Conservation (phyloP, 352 stramenopile genomes). For the Phytophthora sp. region DNA sequence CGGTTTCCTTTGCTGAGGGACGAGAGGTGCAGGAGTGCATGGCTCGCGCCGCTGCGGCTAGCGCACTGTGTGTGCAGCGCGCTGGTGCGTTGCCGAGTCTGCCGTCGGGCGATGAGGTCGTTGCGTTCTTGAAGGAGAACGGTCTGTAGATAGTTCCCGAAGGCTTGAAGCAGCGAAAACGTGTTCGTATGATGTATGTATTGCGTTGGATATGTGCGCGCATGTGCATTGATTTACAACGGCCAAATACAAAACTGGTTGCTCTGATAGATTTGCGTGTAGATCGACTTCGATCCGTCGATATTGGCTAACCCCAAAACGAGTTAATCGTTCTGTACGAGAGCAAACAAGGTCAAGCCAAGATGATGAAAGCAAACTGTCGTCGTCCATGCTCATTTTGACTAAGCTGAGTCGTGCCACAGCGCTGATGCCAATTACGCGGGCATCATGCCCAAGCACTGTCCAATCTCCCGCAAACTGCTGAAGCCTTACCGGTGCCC, state of each 20-base stretch:
- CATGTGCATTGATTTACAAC: neutral
- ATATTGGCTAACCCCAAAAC: too few relatives aligned
- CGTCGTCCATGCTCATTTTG: neutral
- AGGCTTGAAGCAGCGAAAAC: neutral
- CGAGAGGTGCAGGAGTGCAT: slow-evolving; percentile 58
- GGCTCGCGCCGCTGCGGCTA: slow-evolving; percentile 58
- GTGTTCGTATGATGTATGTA: slow-evolving; percentile 1
- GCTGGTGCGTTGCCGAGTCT: slow-evolving; percentile 74
- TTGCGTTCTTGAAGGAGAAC: slow-evolving; percentile 39
- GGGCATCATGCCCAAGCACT: neutral
- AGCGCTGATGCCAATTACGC: too few relatives aligned
- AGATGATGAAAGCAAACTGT: too few relatives aligned
- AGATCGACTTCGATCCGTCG: too few relatives aligned
- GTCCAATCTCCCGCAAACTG: neutral
- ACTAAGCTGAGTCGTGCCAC: too few relatives aligned
- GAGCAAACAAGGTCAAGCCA: too few relatives aligned
- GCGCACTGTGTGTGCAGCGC: slow-evolving; percentile 70
- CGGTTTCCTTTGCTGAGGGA: slow-evolving; percentile 58
- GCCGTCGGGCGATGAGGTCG: slow-evolving; percentile 44
- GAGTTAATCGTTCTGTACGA: too few relatives aligned
- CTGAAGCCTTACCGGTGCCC: slow-evolving; percentile 1
- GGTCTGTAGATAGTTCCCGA: slow-evolving; percentile 8
- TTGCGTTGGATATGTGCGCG: slow-evolving; percentile 4
- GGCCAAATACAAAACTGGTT: too few relatives aligned
- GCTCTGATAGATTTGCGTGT: too few relatives aligned